These are phyloP conservation scores for Xylaria sp. DNA, from an alignment of 2,329 filamentous ascomycete genomes.

Conservation along the genomic window DNA sequence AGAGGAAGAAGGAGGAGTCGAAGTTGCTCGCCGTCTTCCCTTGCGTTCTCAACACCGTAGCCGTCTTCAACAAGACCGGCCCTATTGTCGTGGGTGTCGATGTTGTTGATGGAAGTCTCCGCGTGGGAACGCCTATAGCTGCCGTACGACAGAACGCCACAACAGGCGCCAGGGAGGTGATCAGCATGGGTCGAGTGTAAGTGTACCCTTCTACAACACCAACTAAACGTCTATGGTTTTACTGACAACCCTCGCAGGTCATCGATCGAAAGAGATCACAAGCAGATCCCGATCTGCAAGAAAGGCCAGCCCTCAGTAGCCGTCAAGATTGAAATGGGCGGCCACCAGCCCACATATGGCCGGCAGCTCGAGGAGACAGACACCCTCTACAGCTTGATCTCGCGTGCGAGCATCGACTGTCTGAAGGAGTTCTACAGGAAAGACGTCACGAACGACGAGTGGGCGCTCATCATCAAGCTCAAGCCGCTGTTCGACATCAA, in stretches of 20 bases:
- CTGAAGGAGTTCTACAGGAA: constrained; percentile 92
- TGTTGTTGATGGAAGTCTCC: constrained; percentile 86
- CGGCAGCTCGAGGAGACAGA: constrained; percentile 94
- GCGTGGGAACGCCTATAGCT: constrained; percentile 86
- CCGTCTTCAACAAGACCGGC: constrained; percentile 97
- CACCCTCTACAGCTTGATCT: constrained; percentile 84
- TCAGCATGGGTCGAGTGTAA: constrained; percentile 91
- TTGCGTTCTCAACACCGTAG: constrained; percentile 85
- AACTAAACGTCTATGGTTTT: not conserved
- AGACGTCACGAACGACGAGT: constrained; percentile 74
- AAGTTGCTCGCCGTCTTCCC: constrained; percentile 98
- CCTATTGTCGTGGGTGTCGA: constrained; percentile 96
- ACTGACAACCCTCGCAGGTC: constrained; percentile 62
- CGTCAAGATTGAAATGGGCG: constrained; percentile 93
- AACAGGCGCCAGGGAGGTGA: constrained; percentile 81
- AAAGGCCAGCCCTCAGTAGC: constrained; percentile 97
- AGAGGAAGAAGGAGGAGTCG: constrained; percentile 94
- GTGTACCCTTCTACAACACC: constrained; percentile 45
- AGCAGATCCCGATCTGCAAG: constrained; percentile 89
- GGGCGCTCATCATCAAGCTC: constrained; percentile 91
- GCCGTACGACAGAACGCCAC: constrained; percentile 81
- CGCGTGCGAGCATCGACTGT: constrained; percentile 86
- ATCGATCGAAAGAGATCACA: constrained; percentile 97
- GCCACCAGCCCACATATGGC: constrained; percentile 91
- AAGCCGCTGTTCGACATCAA: constrained; percentile 92